phyloP scores from a whole-genome alignment of 441 rosid species.

The Heliophila coronopifolia region DNA sequence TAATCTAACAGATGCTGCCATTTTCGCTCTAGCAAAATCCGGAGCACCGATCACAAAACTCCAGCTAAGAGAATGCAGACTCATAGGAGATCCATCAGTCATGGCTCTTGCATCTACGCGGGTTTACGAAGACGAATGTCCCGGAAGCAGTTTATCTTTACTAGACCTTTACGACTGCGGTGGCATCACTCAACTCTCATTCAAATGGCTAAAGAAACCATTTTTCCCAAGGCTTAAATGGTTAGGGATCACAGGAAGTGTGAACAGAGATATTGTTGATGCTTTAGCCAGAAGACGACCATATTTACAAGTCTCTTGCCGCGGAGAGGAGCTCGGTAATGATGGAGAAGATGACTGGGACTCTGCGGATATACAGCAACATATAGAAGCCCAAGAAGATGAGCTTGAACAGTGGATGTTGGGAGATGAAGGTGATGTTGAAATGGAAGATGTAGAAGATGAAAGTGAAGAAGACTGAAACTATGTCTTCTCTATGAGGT shows the following conservation, averaged over 20 bases:
- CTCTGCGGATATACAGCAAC: constrained; percentile 45
- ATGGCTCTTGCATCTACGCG: constrained; percentile 89
- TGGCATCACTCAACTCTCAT: constrained; percentile 65
- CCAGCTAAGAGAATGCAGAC: constrained; percentile 72
- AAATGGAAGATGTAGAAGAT: constrained; percentile 46
- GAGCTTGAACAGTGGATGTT: constrained; percentile 67
- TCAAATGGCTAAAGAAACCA: constrained; percentile 77
- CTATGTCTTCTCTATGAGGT: too few relatives aligned
- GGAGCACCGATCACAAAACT: constrained; percentile 64
- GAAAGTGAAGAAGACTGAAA: constrained; percentile 23
- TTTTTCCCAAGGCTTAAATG: constrained; percentile 79
- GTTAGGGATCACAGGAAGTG: constrained; percentile 78
- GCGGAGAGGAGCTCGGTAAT: constrained; percentile 71
- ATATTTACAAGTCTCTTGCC: constrained; percentile 52
- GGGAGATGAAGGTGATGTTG: constrained; percentile 45
- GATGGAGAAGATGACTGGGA: constrained; percentile 48
- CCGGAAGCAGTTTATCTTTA: constrained; percentile 60
- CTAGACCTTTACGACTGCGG: constrained; percentile 85
- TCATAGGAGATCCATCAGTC: constrained; percentile 64
- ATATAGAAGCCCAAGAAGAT: constrained; percentile 57
- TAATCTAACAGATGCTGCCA: constrained; percentile 56
- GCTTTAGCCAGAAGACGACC: constrained; percentile 73
- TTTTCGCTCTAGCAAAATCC: constrained; percentile 53
- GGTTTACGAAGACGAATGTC: constrained; percentile 54
- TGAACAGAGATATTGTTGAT: constrained; percentile 67